Evolutionary conservation across 495 filamentous ascomycete species (phyloP).

Genomic region (Pseudevernia furfuracea): DNA sequence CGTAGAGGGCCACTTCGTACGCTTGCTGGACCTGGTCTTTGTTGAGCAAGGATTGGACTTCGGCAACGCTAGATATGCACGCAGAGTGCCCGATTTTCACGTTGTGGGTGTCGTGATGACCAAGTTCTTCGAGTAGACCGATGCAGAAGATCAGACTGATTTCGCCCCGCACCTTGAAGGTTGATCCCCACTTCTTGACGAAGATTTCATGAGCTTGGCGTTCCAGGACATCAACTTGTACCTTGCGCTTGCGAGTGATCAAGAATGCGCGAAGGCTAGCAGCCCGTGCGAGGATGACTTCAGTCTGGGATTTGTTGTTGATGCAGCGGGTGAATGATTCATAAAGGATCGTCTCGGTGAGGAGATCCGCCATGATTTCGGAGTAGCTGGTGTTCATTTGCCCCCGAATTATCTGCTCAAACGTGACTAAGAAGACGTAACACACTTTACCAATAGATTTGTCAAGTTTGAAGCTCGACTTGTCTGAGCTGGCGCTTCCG

Average conservation of each 20-base stretch:
- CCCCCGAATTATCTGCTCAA: slow-evolving; percentile 45
- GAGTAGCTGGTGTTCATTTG: slow-evolving; percentile 35
- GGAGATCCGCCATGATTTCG: slow-evolving; percentile 50
- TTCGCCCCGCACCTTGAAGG: slow-evolving; percentile 34
- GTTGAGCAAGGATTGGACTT: slow-evolving; percentile 39
- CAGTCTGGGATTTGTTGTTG: slow-evolving; percentile 39
- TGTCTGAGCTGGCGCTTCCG: slow-evolving; percentile 31
- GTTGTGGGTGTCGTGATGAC: slow-evolving; percentile 32
- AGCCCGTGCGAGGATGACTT: slow-evolving; percentile 42
- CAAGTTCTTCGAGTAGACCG: slow-evolving; percentile 43
- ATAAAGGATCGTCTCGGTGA: slow-evolving; percentile 51
- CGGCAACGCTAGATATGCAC: slow-evolving; percentile 32
- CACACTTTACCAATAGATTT: slow-evolving; percentile 33
- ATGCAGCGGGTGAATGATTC: slow-evolving; percentile 43
- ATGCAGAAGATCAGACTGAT: slow-evolving; percentile 42
- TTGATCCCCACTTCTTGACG: slow-evolving; percentile 41
- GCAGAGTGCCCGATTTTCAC: slow-evolving; percentile 35
- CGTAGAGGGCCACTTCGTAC: slow-evolving; percentile 44
- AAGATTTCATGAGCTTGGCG: slow-evolving; percentile 51
- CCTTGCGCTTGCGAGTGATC: slow-evolving; percentile 37
- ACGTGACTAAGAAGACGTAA: slow-evolving; percentile 54
- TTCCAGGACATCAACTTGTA: slow-evolving; percentile 42
- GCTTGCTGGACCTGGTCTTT: slow-evolving; percentile 42
- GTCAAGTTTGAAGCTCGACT: slow-evolving; percentile 34
- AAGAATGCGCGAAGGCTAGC: slow-evolving; percentile 48